Conservation (phyloP, 148 eudicot genomes). For the Vaccinium corymbosum region DNA sequence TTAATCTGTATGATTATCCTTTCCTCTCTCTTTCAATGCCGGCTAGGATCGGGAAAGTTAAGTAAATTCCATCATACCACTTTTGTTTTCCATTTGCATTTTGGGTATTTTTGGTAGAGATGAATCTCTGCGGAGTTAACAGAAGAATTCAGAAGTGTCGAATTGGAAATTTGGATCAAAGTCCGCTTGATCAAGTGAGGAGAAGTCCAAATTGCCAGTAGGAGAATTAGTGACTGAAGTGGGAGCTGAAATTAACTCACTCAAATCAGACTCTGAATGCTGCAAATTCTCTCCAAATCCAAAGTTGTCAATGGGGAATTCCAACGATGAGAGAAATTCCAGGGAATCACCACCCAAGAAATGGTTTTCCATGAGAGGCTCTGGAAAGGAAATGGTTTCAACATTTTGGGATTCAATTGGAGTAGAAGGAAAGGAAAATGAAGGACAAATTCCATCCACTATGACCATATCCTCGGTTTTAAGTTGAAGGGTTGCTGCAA, state of each 20-base stretch:
- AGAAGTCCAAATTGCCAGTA: constrained; percentile 36
- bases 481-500: constrained; percentile 13
- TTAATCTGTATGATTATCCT: constrained; percentile 8
- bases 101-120: neutral
- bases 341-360: constrained; percentile 22
- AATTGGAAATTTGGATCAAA: constrained; percentile 33
- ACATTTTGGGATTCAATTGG: constrained; percentile 26
- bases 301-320: constrained; percentile 13
- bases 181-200: constrained; percentile 39
- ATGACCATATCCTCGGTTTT: constrained; percentile 18
- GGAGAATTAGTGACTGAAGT: constrained; percentile 47
- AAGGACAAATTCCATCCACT: constrained; percentile 27
- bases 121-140: constrained; percentile 5
- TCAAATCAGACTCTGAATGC: constrained; percentile 38
- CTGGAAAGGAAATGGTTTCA: constrained; percentile 21
- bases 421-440: constrained; percentile 47
- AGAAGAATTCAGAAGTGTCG: constrained; percentile 24
- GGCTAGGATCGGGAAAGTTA: constrained; percentile 14
- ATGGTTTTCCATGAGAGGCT: constrained; percentile 13
- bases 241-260: constrained; percentile 39
- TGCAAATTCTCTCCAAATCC: constrained; percentile 23
- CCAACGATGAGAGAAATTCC: constrained; percentile 19
- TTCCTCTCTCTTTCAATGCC: neutral
- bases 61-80: neutral
- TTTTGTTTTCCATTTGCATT: neutral